These are phyloP conservation scores for Trichoderma hamatum DNA, from an alignment of 2,329 filamentous ascomycete species.

Conservation along the genomic window DNA sequence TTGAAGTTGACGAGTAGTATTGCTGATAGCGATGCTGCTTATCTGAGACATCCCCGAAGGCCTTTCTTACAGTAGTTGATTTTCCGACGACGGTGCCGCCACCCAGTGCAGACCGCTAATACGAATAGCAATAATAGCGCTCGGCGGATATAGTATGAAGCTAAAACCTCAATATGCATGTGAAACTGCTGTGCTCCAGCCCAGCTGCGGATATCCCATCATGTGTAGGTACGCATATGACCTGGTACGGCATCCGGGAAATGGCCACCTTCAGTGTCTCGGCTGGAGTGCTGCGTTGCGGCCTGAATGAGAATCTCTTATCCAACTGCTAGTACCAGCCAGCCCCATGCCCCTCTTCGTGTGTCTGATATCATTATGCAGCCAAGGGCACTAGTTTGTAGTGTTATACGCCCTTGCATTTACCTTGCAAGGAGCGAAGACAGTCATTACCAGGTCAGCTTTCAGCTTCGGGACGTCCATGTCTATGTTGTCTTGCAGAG, in stretches of 20 bases:
- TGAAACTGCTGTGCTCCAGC: background rate
- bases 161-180: background rate
- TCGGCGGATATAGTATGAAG: background rate
- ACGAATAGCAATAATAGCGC: background rate
- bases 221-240: constrained; percentile 1
- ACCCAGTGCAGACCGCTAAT: background rate
- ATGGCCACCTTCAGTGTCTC: background rate
- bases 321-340: background rate
- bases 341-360: background rate
- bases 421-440: background rate
- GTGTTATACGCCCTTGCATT: constrained; percentile 14
- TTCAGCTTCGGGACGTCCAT: background rate
- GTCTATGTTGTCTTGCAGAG: background rate
- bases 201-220: background rate
- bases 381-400: background rate
- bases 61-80: background rate
- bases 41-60: background rate
- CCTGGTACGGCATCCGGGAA: background rate
- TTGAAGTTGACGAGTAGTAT: background rate
- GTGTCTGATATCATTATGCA: background rate
- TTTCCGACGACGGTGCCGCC: background rate
- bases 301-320: background rate
- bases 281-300: background rate
- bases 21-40: background rate
- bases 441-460: background rate